These are phyloP conservation scores for Perkinsus marinus DNA, from an alignment of 169 alveolate species.

Conservation along the genomic window DNA sequence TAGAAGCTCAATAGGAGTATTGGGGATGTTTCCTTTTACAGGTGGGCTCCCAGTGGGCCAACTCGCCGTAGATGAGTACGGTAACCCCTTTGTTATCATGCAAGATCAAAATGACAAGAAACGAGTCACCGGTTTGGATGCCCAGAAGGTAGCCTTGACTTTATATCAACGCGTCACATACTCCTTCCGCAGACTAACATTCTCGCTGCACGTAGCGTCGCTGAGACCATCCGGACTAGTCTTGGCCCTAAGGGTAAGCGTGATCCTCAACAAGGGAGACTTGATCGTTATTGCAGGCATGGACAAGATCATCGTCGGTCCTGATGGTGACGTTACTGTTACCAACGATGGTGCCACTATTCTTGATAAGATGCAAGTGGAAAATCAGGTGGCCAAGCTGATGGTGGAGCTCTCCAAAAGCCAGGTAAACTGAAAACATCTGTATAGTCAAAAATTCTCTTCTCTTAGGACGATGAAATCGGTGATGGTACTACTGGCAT, in stretches of 20 bases:
- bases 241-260: slow-evolving; percentile 84
- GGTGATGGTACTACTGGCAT: slow-evolving; percentile 99
- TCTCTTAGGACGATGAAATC: slow-evolving; percentile 93
- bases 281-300: slow-evolving; percentile 60
- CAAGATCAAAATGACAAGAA: slow-evolving; percentile 87
- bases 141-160: not conserved
- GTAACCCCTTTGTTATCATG: slow-evolving; percentile 92
- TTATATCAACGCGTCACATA: slow-evolving; percentile 40
- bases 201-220: slow-evolving; percentile 89
- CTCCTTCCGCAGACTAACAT: slow-evolving; percentile 92
- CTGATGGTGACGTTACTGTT: slow-evolving; percentile 94
- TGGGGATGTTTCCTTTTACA: not conserved
- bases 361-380: slow-evolving; percentile 80
- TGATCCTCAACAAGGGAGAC: not conserved
- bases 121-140: slow-evolving; percentile 67
- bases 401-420: slow-evolving; percentile 93
- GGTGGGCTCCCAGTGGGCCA: not conserved
- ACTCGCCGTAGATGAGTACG: slow-evolving; percentile 92
- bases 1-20: too few species aligned
- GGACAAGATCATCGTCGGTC: slow-evolving; percentile 97
- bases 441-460: too few species aligned
- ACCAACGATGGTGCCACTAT: slow-evolving; percentile 95
- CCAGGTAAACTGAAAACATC: too few species aligned
- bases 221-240: slow-evolving; percentile 84
- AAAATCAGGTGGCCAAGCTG: slow-evolving; percentile 93